phyloP scores from a whole-genome alignment of 2,329 filamentous ascomycete species.

The Alternaria atra region DNA sequence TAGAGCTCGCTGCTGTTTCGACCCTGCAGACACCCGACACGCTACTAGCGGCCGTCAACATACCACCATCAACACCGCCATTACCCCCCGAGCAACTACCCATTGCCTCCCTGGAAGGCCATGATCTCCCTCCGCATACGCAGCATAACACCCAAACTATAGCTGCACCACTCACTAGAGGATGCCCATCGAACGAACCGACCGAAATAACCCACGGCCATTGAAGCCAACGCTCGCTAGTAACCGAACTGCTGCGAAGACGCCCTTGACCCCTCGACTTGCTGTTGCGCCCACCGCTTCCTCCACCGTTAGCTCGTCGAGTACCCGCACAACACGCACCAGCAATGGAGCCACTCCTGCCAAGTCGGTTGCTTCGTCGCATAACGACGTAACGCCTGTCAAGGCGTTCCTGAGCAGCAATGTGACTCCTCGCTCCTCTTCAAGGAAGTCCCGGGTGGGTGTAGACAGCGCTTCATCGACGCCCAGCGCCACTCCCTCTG shows the following conservation, averaged over 20 bases:
- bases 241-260: constrained; percentile 62
- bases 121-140: constrained; percentile 36
- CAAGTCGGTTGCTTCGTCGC: constrained; percentile 41
- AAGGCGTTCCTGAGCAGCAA: constrained; percentile 70
- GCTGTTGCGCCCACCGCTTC: constrained; percentile 51
- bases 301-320: constrained; percentile 41
- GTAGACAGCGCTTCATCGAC: constrained; percentile 74
- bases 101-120: constrained; percentile 38
- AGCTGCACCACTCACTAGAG: constrained; percentile 31
- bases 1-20: constrained; percentile 27
- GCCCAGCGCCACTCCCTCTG: constrained; percentile 67
- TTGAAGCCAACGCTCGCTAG: constrained; percentile 75
- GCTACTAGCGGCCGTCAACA: constrained; percentile 30
- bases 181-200: constrained; percentile 52
- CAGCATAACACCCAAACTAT: constrained; percentile 24
- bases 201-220: constrained; percentile 64
- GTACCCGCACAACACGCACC: constrained; percentile 38
- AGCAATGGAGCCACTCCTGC: constrained; percentile 36
- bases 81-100: constrained; percentile 37
- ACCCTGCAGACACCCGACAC: constrained; percentile 19
- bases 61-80: constrained; percentile 30
- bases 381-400: constrained; percentile 64
- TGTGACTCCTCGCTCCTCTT: constrained; percentile 80
- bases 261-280: constrained; percentile 68
- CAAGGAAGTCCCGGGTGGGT: constrained; percentile 69